Evolutionary conservation across 441 rosid genomes (phyloP), one percentile per base, ranked within the genome.

Genomic region (Bocquillonia castaneifolia): DNA sequence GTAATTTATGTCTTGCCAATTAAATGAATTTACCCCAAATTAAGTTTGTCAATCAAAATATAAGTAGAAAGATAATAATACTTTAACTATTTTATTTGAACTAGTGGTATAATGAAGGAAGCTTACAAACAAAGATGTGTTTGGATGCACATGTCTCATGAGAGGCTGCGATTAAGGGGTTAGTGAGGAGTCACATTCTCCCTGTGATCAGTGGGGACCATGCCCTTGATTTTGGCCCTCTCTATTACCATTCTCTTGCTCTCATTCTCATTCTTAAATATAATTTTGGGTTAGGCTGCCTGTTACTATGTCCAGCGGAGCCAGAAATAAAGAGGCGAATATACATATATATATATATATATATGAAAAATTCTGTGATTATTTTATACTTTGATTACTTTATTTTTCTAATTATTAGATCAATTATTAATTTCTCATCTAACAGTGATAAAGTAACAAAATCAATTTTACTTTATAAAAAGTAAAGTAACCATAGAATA

Each of bases 111-210:
- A n/a, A n/a, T n/a, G n/a, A 55, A 48, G 52, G 7, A 72, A 53
- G 64, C 60, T 73, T 65, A 56, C 53, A 70, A 57, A 28, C 28
- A 69, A 47, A 70, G 67, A 10, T 42, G 47, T 42, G 40, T 64
- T 72, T 67, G 80, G 79, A 73, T 29, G 78, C 62, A 58, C 68
- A 52, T 50, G 76, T 31, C 75, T 57, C 63, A 32, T 58, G 64
- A 34, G 74, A 63, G 72, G 45, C 57, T 22, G 63, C 66, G 73
- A 73, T 62, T 66, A 18, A 64, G 52, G 69, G 76, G 75, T 80
- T 66, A 77, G 84, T 72, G 72, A 58, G 59, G 74, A 67, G 86
- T 80, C 90, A 77, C 67, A 68, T 74, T 85, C 83, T 77, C 40
- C 76, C 37, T 70, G 78, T 75, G 79, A 77, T 78, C 48, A 22